Conservation (phyloP, 495 filamentous ascomycete species). For the Aspergillus kassunensis region DNA sequence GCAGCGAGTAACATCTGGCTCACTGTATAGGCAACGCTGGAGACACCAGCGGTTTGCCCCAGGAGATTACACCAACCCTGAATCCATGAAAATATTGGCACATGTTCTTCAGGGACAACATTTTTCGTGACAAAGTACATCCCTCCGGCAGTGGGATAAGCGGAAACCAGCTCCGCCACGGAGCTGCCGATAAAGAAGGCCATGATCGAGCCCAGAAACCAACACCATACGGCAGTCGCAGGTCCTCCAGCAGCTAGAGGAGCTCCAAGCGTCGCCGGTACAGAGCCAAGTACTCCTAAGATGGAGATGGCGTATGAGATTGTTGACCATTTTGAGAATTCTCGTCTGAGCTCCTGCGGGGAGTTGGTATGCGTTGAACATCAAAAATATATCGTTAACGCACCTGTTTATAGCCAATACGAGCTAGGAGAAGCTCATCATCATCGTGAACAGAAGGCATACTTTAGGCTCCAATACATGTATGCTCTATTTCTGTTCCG, state of each 20-base stretch:
- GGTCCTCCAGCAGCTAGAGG: slow-evolving; percentile 64
- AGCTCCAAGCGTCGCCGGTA: slow-evolving; percentile 63
- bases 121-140: slow-evolving; percentile 65
- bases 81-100: slow-evolving; percentile 56
- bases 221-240: slow-evolving; percentile 68
- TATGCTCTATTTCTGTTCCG: not conserved
- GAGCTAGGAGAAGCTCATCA: slow-evolving; percentile 60
- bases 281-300: slow-evolving; percentile 64
- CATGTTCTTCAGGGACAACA: slow-evolving; percentile 54
- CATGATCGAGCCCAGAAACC: slow-evolving; percentile 66
- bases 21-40: slow-evolving; percentile 54
- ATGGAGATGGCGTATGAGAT: slow-evolving; percentile 73
- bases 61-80: slow-evolving; percentile 62
- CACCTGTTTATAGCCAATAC: slow-evolving; percentile 69
- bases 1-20: slow-evolving; percentile 56
- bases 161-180: slow-evolving; percentile 59
- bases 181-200: slow-evolving; percentile 64
- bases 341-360: slow-evolving; percentile 54
- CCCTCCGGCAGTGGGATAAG: slow-evolving; percentile 60
- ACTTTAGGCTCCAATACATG: too few relatives aligned
- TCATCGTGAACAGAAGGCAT: slow-evolving; percentile 56
- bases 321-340: slow-evolving; percentile 73
- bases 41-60: slow-evolving; percentile 57
- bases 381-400: not conserved
- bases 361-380: not conserved